Conservation (phyloP, 441 rosid genomes). For the Erodium texanum region DNA sequence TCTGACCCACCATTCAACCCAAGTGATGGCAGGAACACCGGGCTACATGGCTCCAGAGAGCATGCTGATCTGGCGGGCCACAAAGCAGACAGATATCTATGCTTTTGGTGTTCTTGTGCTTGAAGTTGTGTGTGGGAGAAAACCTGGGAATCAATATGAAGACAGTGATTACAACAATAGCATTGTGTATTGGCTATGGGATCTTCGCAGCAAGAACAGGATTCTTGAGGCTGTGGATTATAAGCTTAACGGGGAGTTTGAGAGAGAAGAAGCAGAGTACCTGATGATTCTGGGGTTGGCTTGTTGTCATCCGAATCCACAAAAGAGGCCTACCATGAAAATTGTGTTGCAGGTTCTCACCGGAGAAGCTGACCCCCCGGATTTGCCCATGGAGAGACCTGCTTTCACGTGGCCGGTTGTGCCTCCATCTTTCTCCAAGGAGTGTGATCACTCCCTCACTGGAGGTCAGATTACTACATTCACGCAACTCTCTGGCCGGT, state of each 20-base stretch:
- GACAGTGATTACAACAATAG: conserved; percentile 33
- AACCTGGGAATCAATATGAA: conserved; percentile 27
- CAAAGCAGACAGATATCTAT: conserved; percentile 47
- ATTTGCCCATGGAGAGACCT: conserved; percentile 50
- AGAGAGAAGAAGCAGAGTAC: conserved; percentile 32
- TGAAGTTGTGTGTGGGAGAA: conserved; percentile 46
- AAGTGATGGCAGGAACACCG: conserved; percentile 57
- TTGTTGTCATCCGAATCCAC: conserved; percentile 74
- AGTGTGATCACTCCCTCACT: conserved; percentile 27
- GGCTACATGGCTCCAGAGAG: conserved; percentile 83
- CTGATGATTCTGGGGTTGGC: conserved; percentile 50
- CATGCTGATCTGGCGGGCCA: conserved; percentile 48
- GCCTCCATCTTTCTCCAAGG: conserved; percentile 43
- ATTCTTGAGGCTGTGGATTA: conserved; percentile 46
- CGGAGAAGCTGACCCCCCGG: conserved; percentile 44
- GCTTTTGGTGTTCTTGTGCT: conserved; percentile 45
- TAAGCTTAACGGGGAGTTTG: conserved; percentile 27
- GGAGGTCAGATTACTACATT: conserved; percentile 29
- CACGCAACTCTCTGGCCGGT: conserved; percentile 36
- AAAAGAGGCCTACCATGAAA: conserved; percentile 60
- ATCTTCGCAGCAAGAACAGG: conserved; percentile 33
- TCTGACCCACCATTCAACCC: conserved; percentile 59
- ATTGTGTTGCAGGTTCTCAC: conserved; percentile 46
- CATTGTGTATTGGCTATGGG: conserved; percentile 64
- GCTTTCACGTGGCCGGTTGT: conserved; percentile 61